Base-by-base conservation (phyloP, 208 protist genomes). In the Hexamita inflata region DNA sequence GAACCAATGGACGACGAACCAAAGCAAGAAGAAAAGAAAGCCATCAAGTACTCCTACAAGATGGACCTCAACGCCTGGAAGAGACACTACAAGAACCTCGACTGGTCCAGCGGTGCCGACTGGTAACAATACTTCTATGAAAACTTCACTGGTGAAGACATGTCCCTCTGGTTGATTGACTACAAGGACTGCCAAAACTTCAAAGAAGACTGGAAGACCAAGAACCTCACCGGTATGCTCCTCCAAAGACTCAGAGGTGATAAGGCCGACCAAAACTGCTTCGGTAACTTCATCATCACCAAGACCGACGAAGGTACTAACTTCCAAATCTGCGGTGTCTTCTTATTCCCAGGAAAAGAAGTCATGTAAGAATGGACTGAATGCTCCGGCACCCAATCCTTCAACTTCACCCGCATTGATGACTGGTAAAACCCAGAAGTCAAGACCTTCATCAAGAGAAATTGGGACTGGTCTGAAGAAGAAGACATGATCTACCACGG, bases 71-170 rank as follows among this genome's bases (percentile, higher is more conserved):
- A 70, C n/a, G 64, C 64, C n/a, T 70, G 64, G 64, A 70, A 70
- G 64, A 70, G 38, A 38, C 35, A 45, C 64, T 70, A 70, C 40
- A 70, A 70, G 35, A 70, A 70, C 64, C 64, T 70, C 38, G 35
- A 70, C 7, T 70, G 64, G 64, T 7, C 11, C 35, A 32, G 15
- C 4, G 38, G 38, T n/a, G 64, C 11, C 19, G 38, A 70, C 11
- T 70, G 9, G 32, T n/a, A 13, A 34, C 32, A n/a, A 2, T 45
- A 70, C n/a, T 70, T 70, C 35, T 70, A 15, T 4, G 35, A 70
- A 4, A n/a, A 70, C 35, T 70, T 45, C 35, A 38, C 11, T 24
- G 19, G 19, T n/a, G 38, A 70, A 38, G 64, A 70, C 4, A 9
- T 42, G 4, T 42, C 30, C 7, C 64, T 70, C n/a, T 70, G 64